Base-by-base conservation (phyloP, 257 asterid genomes). In the Ilex asprella region DNA sequence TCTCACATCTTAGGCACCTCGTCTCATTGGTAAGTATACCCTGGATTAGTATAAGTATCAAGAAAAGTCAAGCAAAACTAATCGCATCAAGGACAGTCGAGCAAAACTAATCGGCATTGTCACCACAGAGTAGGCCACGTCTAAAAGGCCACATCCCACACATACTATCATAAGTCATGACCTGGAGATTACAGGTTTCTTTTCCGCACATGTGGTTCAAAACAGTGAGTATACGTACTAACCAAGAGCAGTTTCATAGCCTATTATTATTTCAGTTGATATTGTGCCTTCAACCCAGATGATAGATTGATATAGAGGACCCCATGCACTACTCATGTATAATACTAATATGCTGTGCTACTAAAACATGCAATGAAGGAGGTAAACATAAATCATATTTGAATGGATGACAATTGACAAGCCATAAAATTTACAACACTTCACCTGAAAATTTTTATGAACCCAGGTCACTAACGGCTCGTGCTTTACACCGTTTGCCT, bases 361-460 rank as follows among this genome's bases (percentile, higher is more conserved):
- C 10, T n/a, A 49, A 49, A 49, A 6, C n/a, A 44, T 11, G 16
- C 14, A 49, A 44, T 49, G 10, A 49, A 12, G 14, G 54, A 12
- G 16, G 16, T n/a, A 49, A 15, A 49, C 3, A 49, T 49, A 49
- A 12, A 49, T 49, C 3, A 6, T 4, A 49, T 49, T 1, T 11
- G 10, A 49, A 49, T 12, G n/a, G 54, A 49, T n/a, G 16, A 12
- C 11, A 44, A 16, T 29, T n/a, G 12, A 46, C 27, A 54, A 56
- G 31, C 11, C 29, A 47, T 15, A 39, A 53, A 21, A 12, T n/a
- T 13, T 39, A 46, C 8, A 62, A 52, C 13, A 74, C 6, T 60
- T 62, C 66, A 87, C 97, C 97, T 90, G 97, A 69, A 90, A 90
- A 68, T 69, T 83, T 72, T 83, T 90, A 82, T 90, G 97, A 65